Percentiles rank a stretch among this genome's conserved stretches.
These are phyloP conservation scores for Astraeus odoratus DNA, from an alignment of 768 basidiomycete genomes.

Conservation along the genomic window DNA sequence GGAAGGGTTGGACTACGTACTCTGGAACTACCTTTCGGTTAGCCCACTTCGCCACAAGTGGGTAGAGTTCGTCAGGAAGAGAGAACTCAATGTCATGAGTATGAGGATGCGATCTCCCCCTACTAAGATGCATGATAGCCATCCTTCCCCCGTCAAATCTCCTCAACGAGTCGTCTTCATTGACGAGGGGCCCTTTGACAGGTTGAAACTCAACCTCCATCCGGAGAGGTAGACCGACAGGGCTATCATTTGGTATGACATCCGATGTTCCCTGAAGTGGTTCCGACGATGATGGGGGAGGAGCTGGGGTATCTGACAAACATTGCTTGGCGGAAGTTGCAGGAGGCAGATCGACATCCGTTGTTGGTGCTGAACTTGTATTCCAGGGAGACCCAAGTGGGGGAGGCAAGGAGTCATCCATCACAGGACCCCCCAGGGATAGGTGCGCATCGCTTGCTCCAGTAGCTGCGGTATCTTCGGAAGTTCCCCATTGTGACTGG, in stretches of 20 bases:
- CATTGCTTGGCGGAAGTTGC: not conserved
- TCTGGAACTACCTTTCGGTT: slow-evolving; percentile 20
- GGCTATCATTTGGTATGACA: slow-evolving; percentile 8
- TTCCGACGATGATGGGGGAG: slow-evolving; percentile 1
- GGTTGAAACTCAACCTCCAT: not conserved
- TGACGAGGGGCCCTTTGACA: not conserved
- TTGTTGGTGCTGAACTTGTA: too few species aligned
- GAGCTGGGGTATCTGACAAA: not conserved
- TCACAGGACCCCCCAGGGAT: too few species aligned
- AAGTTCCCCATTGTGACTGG: too few species aligned
- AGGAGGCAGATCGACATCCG: not conserved
- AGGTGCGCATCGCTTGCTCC: too few species aligned
- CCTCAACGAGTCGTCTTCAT: not conserved
- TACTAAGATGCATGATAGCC: slow-evolving; percentile 12
- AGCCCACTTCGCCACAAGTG: slow-evolving; percentile 31
- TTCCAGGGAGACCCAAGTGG: not conserved
- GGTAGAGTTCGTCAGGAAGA: slow-evolving; percentile 23
- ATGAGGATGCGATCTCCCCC: slow-evolving; percentile 15
- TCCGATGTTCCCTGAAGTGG: slow-evolving; percentile 1
- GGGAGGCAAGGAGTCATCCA: too few species aligned
- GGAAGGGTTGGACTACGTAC: slow-evolving; percentile 23
- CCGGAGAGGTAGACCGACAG: slow-evolving; percentile 8
- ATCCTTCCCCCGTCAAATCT: slow-evolving; percentile 18
- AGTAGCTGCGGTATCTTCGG: too few species aligned
- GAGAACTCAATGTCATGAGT: slow-evolving; percentile 20